A percentile compares a stretch with the other conserved stretches of the same genome.
These are phyloP conservation scores for Dujonia santamariae DNA, from an alignment of 1,139 yeast species.

Conservation along the genomic window DNA sequence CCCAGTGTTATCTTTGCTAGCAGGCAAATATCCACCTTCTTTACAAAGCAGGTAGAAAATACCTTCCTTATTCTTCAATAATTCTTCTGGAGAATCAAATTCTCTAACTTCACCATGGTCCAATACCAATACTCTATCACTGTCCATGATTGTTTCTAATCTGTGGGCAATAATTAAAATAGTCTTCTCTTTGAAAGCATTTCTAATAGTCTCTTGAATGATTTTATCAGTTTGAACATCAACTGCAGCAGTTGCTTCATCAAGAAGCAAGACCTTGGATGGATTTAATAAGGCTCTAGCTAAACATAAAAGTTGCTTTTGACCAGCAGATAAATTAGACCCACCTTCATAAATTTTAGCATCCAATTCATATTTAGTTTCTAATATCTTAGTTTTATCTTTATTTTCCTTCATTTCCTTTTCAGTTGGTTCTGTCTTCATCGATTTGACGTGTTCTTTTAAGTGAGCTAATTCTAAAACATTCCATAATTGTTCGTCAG, in stretches of 20 bases:
- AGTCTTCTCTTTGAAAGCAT: constrained; percentile 21
- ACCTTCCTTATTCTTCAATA: constrained; percentile 15
- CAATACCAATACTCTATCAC: constrained; percentile 23
- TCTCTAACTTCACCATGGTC: constrained; percentile 22
- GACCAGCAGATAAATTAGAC: constrained; percentile 21
- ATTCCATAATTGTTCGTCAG: constrained; percentile 26
- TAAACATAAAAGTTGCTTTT: constrained; percentile 19
- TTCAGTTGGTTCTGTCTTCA: constrained; percentile 23
- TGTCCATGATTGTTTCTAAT: constrained; percentile 24
- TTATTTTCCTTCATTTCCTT: constrained; percentile 16
- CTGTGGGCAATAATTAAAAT: constrained; percentile 26
- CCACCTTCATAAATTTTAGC: constrained; percentile 19
- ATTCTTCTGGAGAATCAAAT: constrained; percentile 19
- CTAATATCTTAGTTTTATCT: constrained; percentile 13
- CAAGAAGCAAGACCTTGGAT: constrained; percentile 21
- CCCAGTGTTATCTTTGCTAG: neutral
- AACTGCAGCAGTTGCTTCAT: constrained; percentile 27
- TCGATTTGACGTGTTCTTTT: constrained; percentile 24
- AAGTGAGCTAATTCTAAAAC: constrained; percentile 28
- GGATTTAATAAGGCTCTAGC: constrained; percentile 20
- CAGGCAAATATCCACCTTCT: constrained; percentile 17
- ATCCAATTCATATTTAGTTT: constrained; percentile 14
- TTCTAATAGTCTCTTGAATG: constrained; percentile 22
- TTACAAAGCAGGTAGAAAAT: constrained; percentile 20
- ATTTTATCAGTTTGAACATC: constrained; percentile 26